Evolutionary conservation across 2,329 filamentous ascomycete species (phyloP).

Genomic region (Calonectria pseudoturangicola): DNA sequence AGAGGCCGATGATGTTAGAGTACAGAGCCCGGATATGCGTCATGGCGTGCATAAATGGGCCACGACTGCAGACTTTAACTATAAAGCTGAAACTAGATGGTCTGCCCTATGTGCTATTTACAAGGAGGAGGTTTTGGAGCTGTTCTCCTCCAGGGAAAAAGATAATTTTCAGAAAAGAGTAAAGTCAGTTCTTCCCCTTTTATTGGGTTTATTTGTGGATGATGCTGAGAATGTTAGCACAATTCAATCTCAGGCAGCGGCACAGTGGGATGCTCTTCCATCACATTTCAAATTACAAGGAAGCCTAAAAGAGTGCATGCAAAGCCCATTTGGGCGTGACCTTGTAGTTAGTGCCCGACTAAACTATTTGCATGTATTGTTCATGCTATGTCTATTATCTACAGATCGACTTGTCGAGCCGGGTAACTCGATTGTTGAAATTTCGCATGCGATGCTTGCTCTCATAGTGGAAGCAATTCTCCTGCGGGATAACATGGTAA

Average conservation of each 20-base stretch:
- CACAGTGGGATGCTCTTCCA: constrained; percentile 36
- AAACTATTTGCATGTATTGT: constrained; percentile 39
- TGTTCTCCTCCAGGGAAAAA: not conserved
- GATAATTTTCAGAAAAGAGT: not conserved
- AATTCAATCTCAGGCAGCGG: constrained; percentile 8
- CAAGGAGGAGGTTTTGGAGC: constrained; percentile 42
- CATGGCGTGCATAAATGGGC: constrained; percentile 23
- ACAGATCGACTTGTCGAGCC: not conserved
- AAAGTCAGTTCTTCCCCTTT: not conserved
- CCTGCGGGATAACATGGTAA: constrained; percentile 24
- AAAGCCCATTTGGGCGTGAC: constrained; percentile 25
- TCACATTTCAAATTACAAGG: constrained; percentile 22
- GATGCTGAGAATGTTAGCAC: not conserved
- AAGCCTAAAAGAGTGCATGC: constrained; percentile 12
- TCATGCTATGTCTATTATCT: constrained; percentile 29
- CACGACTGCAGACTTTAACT: constrained; percentile 10
- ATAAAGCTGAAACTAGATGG: constrained; percentile 37
- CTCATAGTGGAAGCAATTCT: constrained; percentile 40
- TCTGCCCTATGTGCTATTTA: constrained; percentile 34
- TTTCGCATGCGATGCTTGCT: constrained; percentile 34
- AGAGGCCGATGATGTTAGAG: not conserved
- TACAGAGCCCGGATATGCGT: not conserved
- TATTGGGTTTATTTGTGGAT: not conserved
- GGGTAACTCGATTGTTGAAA: not conserved
- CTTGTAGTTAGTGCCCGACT: constrained; percentile 35